Evolutionary conservation across 257 asterid species (phyloP).

Genomic region (Jacaranda mimosifolia): DNA sequence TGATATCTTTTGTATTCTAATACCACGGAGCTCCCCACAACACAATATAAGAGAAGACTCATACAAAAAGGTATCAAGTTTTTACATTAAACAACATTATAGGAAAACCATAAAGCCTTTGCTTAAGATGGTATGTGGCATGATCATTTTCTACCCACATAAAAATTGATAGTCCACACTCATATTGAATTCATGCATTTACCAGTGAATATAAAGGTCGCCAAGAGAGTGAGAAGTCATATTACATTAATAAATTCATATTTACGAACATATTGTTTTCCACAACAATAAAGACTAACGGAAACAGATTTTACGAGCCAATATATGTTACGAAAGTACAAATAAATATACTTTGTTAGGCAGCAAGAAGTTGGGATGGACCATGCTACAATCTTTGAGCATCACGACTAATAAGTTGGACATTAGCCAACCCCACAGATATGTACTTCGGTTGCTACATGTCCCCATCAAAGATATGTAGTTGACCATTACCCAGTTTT

Average conservation of each 20-base stretch:
- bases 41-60: background rate
- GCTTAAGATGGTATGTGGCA: no score
- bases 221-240: background rate
- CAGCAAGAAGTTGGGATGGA: slow-evolving; percentile 11
- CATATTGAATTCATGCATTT: no score
- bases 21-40: background rate
- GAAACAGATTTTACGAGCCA: background rate
- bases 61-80: background rate
- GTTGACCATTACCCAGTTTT: background rate
- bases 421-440: background rate
- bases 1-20: background rate
- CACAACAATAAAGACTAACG: background rate
- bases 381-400: background rate
- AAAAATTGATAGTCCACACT: no score
- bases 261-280: background rate
- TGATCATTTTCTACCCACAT: no score
- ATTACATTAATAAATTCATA: background rate
- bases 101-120: no score
- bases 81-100: no score
- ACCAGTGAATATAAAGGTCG: no score
- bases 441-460: background rate
- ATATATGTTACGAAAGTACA: background rate
- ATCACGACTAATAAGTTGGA: background rate
- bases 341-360: background rate
- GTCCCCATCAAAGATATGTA: background rate